Percentiles rank a stretch among this genome's conserved stretches.
Evolutionary conservation across 2,329 filamentous ascomycete genomes (phyloP).

Genomic region (Salinomyces thailandicus): DNA sequence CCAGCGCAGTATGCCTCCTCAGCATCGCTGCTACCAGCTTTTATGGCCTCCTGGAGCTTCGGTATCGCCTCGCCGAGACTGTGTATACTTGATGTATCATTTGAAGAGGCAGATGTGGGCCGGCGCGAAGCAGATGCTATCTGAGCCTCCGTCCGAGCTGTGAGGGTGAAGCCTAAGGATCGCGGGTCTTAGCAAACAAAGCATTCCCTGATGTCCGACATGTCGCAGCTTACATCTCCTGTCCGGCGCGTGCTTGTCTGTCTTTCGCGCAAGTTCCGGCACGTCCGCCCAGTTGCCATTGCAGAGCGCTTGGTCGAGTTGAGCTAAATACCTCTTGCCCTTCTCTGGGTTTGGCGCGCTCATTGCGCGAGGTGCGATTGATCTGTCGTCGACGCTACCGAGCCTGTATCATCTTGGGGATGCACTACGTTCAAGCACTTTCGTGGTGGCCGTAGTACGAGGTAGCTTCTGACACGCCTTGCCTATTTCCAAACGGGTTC

Average conservation of each 20-base stretch:
- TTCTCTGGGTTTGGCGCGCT: no score
- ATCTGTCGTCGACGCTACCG: no score
- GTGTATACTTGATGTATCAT: constrained; percentile 23
- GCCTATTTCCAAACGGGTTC: no score
- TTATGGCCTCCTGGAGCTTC: constrained; percentile 27
- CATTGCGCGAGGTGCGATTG: no score
- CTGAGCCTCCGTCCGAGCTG: constrained; percentile 37
- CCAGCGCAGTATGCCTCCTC: constrained; percentile 62
- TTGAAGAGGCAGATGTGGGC: constrained; percentile 33
- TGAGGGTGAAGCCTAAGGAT: constrained; percentile 34
- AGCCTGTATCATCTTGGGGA: no score
- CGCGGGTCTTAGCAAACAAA: constrained; percentile 1
- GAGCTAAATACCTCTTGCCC: constrained; percentile 67
- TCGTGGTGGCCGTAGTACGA: no score
- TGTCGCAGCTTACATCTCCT: constrained; percentile 58
- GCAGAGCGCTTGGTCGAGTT: constrained; percentile 77
- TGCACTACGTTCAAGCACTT: no score
- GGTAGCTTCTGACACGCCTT: no score
- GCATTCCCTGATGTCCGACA: background rate
- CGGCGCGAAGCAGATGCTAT: constrained; percentile 35
- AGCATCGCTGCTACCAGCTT: constrained; percentile 23
- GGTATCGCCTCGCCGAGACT: constrained; percentile 30
- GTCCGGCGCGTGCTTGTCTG: constrained; percentile 84
- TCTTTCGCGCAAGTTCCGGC: constrained; percentile 81
- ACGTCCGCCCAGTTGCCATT: constrained; percentile 78